Evolutionary conservation across 345 rosid genomes (phyloP).

Genomic region (thale cress (Arabidopsis thaliana)): TAIR10.1 NC_003076.8:16716501-16717000

Average conservation of each 20-base stretch:
- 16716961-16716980: neutral
- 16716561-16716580: neutral
- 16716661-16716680: neutral
- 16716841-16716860: neutral
- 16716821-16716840: neutral
- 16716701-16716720: neutral
- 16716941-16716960: neutral
- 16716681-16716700: neutral
- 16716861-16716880: neutral
- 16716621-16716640: too few species aligned
- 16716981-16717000: neutral
- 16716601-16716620: too few species aligned
- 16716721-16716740: neutral
- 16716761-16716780: neutral
- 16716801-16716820: neutral
- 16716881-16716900: neutral
- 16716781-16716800: too few species aligned
- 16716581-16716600: neutral
- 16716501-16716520: neutral
- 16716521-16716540: neutral
- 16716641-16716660: too few species aligned
- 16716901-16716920: neutral
- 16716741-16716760: neutral
- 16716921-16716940: too few species aligned
- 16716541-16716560: neutral